Evolutionary conservation across 805 yeast genomes (phyloP), one percentile per base, ranked within the genome.

Genomic region (Saturnispora dispora): DNA sequence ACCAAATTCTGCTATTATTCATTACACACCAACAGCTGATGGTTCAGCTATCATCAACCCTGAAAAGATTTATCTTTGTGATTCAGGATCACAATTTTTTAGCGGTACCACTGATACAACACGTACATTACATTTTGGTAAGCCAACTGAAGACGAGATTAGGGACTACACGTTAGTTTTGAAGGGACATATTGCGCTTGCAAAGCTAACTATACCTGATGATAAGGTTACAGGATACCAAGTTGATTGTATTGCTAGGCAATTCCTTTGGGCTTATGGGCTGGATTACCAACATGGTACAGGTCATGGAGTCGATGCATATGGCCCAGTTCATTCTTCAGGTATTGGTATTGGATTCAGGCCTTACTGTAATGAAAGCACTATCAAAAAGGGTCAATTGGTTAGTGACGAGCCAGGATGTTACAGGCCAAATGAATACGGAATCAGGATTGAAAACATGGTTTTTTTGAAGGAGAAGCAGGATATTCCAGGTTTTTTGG

Each of bases 1-100:
- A 0, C 72, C 88, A 11, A 85, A 85, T 63, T 86, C 88, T 8
- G 86, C 93, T 1, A 71, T 85, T 30, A 83, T 86, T 54, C 95
- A 86, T 63, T 86, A 86, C 63, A 69, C 79, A 41, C 93, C 95
- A 4, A 58, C 63, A 11, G 62, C 65, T 47, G 69, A 69, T 5
- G 61, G 64, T 10, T 71, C 76, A 53, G 58, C 77, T 6, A 64
- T 73, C 8, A 78, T 80, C 43, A 75, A 79, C 56, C 83, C 82
- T 6, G 66, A 69, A 37, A 73, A 76, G 46, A 67, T 79, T 22
- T 80, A 78, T 60, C 68, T 80, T 43, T 71, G 75, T 59, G 85
- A 80, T 61, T 74, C 82, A 2, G 85, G 85, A 7, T 71, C 81
- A 11, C 85, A 80, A 57, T 80, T 75, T 57, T 68, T 77, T 52